Evolutionary conservation across 192 early-diverging fungal genomes (phyloP), one percentile per base, ranked within the genome.

Genomic region (Podochytrium sp.): DNA sequence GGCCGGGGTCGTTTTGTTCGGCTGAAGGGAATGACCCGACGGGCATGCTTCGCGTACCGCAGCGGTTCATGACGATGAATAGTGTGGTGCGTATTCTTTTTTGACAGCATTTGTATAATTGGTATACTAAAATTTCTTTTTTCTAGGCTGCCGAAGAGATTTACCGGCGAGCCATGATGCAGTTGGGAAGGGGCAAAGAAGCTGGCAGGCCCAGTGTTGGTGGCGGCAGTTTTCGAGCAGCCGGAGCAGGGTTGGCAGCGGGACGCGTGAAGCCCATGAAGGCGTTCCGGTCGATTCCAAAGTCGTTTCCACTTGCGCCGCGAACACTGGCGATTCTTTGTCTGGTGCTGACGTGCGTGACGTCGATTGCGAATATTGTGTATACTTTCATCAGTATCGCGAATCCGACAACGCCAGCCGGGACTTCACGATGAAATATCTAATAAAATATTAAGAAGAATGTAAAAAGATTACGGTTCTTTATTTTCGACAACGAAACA

Each of bases 211-310:
- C 12, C 10, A 47, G 43, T 20, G n/a, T 47, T 47, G 43, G 43
- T 47, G 43, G 43, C 10, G 43, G n/a, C 10, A 38, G 60, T 62
- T 20, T 39, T 62, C 18, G 12, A 32, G 37, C 55, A 57, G 7
- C 55, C 7, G 55, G 16, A 7, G 12, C 12, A 12, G 16, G 16
- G 55, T 16, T 27, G 25, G 16, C 25, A 27, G 25, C 55, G 25
- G 10, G 16, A 57, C 43, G 43, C 43, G 20, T n/a, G n/a, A n/a
- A n/a, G n/a, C n/a, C n/a, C n/a, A n/a, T 69, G 50, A 74, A 75
- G 74, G 74, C 64, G 23, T 75, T 75, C 35, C 41, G 74, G 38
- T 75, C 74, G 1, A 66, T 75, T 4, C 74, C 74, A 0, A 75
- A 75, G 40, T 42, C 4, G 34, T 64, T 75, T 27, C 74, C 74